Evolutionary conservation across 257 asterid species (phyloP), one percentile per base, ranked within the genome.

Genomic region (Solanum etuberosum): DNA sequence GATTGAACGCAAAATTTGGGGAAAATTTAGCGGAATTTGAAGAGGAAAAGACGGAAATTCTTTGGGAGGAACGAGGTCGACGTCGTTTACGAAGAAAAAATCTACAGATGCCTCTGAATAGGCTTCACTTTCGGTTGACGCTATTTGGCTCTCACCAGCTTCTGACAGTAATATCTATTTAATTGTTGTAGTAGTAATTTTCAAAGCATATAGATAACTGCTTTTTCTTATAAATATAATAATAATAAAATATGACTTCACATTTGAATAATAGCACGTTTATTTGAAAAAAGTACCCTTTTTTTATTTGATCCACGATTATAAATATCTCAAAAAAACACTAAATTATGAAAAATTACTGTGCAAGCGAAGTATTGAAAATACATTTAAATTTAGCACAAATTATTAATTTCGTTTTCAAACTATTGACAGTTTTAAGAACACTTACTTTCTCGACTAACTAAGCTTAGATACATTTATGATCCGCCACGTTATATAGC

Each of bases 401-500:
- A 11, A 46, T 4, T 13, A 43, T 43, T 43, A 13, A 0, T 43
- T 43, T 43, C 0, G 16, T 13, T 46, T 46, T 13, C 2, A 5
- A 46, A 46, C 7, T 46, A 15, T 5, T 48, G 7, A 48, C 2
- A 5, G 20, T 2, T 4, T 48, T 48, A 15, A 2, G 0, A 14
- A 15, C 0, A 48, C 6, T 5, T 15, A 15, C 2, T 4, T 48
- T 2, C 8, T 48, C 0, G 3, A 48, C 20, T 48, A 0, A 48
- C 0, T 48, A 5, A 48, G 15, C 0, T 15, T 48, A 6, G 8
- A 48, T 48, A 48, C 1, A 2, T 7, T 1, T 46, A 0, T 46
- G 6, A 46, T 46, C 0, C 14, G 7, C 1, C 59, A 48, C 0
- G 1, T 48, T 0, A 48, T 5, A 18, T 0, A 48, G 7, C 0